phyloP scores from a whole-genome alignment of 139 green algal genomes.

The Desmodesmus armatus region DNA sequence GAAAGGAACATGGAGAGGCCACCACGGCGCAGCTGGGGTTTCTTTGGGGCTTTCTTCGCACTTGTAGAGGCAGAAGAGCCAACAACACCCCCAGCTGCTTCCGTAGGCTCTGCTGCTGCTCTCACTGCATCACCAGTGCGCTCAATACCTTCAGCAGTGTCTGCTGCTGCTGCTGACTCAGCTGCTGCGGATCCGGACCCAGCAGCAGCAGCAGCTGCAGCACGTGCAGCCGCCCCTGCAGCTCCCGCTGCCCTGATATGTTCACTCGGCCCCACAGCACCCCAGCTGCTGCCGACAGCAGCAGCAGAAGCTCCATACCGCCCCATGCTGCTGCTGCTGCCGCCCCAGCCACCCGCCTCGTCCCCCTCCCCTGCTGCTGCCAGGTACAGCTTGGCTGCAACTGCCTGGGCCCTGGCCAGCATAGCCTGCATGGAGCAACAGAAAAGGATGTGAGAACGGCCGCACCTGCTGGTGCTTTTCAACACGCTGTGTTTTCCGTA shows the following conservation, averaged over 20 bases:
- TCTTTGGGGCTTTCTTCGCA: neutral
- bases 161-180: neutral
- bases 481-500: too few relatives aligned
- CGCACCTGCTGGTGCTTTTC: too few relatives aligned
- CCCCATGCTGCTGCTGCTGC: neutral
- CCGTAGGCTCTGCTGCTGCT: neutral
- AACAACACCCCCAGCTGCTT: neutral
- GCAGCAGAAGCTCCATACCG: too few relatives aligned
- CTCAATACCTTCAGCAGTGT: neutral
- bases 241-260: neutral
- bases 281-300: neutral
- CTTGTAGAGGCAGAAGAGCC: too few relatives aligned
- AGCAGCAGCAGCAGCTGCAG: neutral
- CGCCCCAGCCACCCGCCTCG: conserved; percentile 1
- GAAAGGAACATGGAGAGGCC: conserved; percentile 81
- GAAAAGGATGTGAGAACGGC: neutral
- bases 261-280: neutral
- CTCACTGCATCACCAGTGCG: neutral
- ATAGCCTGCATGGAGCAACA: neutral
- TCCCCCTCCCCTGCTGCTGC: neutral
- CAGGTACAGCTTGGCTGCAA: conserved; percentile 19
- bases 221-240: neutral
- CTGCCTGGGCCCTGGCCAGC: neutral
- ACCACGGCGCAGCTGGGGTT: conserved; percentile 50
- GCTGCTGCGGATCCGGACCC: neutral